Evolutionary conservation across 2,329 filamentous ascomycete species (phyloP).

Genomic region (Pestalotiopsis sp.): DNA sequence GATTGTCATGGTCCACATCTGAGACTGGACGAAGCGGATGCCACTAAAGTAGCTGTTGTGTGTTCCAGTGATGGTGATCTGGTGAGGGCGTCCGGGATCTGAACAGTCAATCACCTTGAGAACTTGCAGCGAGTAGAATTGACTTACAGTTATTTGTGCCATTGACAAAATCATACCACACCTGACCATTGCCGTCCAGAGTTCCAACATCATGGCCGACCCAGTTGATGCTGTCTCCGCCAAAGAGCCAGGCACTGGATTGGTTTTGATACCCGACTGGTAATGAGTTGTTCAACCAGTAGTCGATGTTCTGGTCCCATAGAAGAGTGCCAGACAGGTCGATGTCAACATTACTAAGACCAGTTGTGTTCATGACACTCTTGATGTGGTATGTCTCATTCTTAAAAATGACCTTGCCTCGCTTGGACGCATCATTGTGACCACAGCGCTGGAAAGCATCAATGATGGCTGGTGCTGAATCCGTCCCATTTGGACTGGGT

Average conservation of each 20-base stretch:
- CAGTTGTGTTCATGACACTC: conserved; percentile 36
- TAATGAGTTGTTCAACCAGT: conserved; percentile 55
- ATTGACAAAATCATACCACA: conserved; percentile 10
- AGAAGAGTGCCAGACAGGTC: conserved; percentile 34
- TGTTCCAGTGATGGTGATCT: conserved; percentile 48
- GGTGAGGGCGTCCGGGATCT: conserved; percentile 49
- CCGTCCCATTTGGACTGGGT: conserved; percentile 27
- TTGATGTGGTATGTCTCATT: conserved; percentile 38
- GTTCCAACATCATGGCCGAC: conserved; percentile 55
- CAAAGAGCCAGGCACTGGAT: conserved; percentile 56
- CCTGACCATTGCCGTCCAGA: conserved; percentile 57
- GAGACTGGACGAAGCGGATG: conserved; percentile 48
- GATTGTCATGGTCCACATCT: conserved; percentile 57
- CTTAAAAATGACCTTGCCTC: conserved; percentile 34
- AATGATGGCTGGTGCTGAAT: conserved; percentile 36
- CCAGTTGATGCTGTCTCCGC: conserved; percentile 53
- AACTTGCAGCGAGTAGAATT: not conserved
- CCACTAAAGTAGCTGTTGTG: conserved; percentile 47
- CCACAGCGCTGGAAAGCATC: conserved; percentile 33
- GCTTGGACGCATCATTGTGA: conserved; percentile 17
- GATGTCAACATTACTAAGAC: conserved; percentile 42
- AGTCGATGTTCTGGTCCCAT: conserved; percentile 26
- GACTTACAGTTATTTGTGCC: not conserved
- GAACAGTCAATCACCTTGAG: conserved; percentile 15
- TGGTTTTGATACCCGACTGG: conserved; percentile 59